Conservation (phyloP, 257 asterid species). For the Paraleonurus japonicus region DNA sequence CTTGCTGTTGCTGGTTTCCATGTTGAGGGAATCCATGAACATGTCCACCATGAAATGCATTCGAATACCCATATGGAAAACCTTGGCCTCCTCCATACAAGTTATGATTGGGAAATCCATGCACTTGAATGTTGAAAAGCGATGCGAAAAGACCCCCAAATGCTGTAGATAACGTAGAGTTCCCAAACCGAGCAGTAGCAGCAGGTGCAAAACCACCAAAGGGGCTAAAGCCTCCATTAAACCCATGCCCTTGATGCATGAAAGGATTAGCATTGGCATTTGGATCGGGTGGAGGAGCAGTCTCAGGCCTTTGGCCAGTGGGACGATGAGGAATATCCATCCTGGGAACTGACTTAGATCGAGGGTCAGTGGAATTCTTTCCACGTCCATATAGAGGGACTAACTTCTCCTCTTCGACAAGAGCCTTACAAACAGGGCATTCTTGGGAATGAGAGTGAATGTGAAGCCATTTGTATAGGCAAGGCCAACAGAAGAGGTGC, state of each 20-base stretch:
- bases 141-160: slow-evolving; percentile 56
- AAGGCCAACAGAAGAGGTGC: slow-evolving; percentile 77
- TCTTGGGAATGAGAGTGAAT: slow-evolving; percentile 48
- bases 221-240: slow-evolving; percentile 48
- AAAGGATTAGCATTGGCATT: slow-evolving; percentile 39
- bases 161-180: slow-evolving; percentile 43
- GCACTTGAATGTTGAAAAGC: slow-evolving; percentile 49
- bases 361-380: slow-evolving; percentile 61
- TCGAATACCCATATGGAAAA: slow-evolving; percentile 52
- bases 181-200: slow-evolving; percentile 53
- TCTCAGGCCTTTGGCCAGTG: slow-evolving; percentile 54
- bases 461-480: slow-evolving; percentile 67
- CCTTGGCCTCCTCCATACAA: slow-evolving; percentile 67
- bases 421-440: slow-evolving; percentile 75
- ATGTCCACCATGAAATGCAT: slow-evolving; percentile 50
- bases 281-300: slow-evolving; percentile 52
- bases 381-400: slow-evolving; percentile 70
- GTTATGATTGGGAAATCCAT: slow-evolving; percentile 45
- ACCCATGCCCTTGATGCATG: slow-evolving; percentile 48
- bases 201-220: slow-evolving; percentile 52
- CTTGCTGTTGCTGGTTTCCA: slow-evolving; percentile 65
- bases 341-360: slow-evolving; percentile 60
- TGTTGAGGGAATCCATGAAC: slow-evolving; percentile 46
- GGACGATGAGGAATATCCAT: slow-evolving; percentile 61
- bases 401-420: slow-evolving; percentile 55